phyloP scores from a whole-genome alignment of 306 rosid genomes.

The Castanea crenata region DNA sequence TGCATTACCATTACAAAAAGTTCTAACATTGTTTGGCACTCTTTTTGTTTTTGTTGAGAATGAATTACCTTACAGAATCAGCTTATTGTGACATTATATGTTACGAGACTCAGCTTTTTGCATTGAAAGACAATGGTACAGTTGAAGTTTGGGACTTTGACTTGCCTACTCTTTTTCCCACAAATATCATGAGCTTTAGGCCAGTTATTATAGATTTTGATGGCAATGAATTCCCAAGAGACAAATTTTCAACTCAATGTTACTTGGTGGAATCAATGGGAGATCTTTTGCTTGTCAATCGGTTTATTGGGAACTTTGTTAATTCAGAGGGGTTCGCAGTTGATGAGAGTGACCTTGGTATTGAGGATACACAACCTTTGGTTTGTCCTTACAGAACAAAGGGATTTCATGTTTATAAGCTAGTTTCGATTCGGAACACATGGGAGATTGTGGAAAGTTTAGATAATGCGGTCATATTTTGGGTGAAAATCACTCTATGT shows the following conservation, averaged over 20 bases:
- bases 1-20: no score
- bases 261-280: constrained; percentile 21
- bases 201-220: neutral
- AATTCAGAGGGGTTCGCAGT: neutral
- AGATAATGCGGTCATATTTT: neutral
- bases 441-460: constrained; percentile 12
- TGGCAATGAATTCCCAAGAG: neutral
- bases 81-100: neutral
- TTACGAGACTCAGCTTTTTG: neutral
- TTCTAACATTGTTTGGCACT: no score
- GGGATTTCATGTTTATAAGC: neutral
- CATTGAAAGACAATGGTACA: neutral
- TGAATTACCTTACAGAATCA: no score
- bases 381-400: constrained; percentile 2
- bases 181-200: neutral
- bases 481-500: constrained; percentile 1
- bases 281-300: neutral
- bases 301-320: neutral
- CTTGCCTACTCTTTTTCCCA: neutral
- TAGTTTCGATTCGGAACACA: neutral
- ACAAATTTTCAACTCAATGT: neutral
- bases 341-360: no score
- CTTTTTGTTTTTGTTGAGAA: no score
- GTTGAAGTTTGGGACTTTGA: constrained; percentile 6
- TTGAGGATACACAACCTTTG: neutral